Percentiles rank a stretch among this genome's conserved stretches.
Conservation (phyloP, 495 filamentous ascomycete genomes). For the Aspergillus indologenus region DNA sequence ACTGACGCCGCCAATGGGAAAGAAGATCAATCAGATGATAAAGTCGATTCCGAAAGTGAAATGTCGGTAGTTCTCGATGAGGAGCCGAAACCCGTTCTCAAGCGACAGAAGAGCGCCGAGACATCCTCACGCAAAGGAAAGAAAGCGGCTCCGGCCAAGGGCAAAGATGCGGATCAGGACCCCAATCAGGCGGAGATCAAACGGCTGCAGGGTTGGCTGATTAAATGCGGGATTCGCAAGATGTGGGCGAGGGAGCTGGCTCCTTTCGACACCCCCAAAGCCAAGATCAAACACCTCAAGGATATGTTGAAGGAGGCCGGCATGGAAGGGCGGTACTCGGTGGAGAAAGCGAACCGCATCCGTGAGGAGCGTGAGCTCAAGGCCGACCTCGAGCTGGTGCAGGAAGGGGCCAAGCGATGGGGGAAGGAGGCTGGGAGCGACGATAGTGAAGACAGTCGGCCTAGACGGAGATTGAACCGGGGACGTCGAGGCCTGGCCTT, state of each 20-base stretch:
- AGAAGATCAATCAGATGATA: slow-evolving; percentile 26
- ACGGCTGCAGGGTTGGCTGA: slow-evolving; percentile 78
- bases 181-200: slow-evolving; percentile 81
- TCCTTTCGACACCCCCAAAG: slow-evolving; percentile 68
- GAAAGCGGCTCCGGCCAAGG: slow-evolving; percentile 32
- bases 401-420: slow-evolving; percentile 75
- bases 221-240: slow-evolving; percentile 92
- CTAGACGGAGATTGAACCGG: slow-evolving; percentile 39
- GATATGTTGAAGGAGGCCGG: slow-evolving; percentile 73
- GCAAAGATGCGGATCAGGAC: slow-evolving; percentile 49
- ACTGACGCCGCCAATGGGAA: slow-evolving; percentile 22
- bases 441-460: slow-evolving; percentile 36
- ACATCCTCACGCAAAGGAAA: slow-evolving; percentile 31
- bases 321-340: slow-evolving; percentile 83
- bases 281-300: slow-evolving; percentile 80
- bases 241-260: slow-evolving; percentile 82
- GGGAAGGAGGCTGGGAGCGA: slow-evolving; percentile 51
- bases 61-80: slow-evolving; percentile 77
- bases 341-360: slow-evolving; percentile 79
- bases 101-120: slow-evolving; percentile 37
- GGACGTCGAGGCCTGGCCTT: slow-evolving; percentile 53
- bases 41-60: slow-evolving; percentile 66
- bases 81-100: slow-evolving; percentile 53
- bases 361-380: slow-evolving; percentile 78
- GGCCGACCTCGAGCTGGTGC: slow-evolving; percentile 77